Percentiles rank a stretch among this genome's conserved stretches.
phyloP scores from a whole-genome alignment of 306 rosid genomes.

The Acacia confusa region DNA sequence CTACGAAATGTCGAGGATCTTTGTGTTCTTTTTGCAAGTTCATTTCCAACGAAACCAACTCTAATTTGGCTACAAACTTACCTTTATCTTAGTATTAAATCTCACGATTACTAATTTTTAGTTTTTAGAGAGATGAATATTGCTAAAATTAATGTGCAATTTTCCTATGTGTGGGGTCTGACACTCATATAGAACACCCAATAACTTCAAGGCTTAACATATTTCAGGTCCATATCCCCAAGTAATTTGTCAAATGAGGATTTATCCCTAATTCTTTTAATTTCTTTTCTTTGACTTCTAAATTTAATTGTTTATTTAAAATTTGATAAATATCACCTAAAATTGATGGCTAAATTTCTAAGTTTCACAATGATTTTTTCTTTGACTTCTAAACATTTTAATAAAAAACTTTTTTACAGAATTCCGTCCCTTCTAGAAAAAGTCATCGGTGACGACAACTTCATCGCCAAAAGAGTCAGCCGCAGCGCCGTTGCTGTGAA shows the following conservation, averaged over 20 bases:
- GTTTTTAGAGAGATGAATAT: no score
- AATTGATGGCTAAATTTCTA: not conserved
- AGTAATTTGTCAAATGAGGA: no score
- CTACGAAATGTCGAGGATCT: not conserved
- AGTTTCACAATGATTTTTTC: not conserved
- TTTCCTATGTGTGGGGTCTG: not conserved
- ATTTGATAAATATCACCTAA: not conserved
- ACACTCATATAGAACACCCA: no score
- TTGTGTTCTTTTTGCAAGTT: not conserved
- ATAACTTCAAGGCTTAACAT: no score
- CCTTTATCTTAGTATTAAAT: no score
- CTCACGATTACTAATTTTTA: no score
- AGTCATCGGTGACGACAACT: not conserved
- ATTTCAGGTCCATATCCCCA: no score
- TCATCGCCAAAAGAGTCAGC: not conserved
- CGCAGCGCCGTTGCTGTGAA: not conserved
- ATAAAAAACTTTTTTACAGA: not conserved
- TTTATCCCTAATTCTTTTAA: not conserved
- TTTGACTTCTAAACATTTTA: not conserved
- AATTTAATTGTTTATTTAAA: not conserved
- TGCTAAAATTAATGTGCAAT: not conserved
- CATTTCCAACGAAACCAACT: not conserved
- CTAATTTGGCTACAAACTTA: not conserved
- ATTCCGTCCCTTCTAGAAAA: not conserved
- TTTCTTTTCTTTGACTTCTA: not conserved